Evolutionary conservation across 2,329 filamentous ascomycete species (phyloP).

Genomic region (Trichoderma afroharzianum): DNA sequence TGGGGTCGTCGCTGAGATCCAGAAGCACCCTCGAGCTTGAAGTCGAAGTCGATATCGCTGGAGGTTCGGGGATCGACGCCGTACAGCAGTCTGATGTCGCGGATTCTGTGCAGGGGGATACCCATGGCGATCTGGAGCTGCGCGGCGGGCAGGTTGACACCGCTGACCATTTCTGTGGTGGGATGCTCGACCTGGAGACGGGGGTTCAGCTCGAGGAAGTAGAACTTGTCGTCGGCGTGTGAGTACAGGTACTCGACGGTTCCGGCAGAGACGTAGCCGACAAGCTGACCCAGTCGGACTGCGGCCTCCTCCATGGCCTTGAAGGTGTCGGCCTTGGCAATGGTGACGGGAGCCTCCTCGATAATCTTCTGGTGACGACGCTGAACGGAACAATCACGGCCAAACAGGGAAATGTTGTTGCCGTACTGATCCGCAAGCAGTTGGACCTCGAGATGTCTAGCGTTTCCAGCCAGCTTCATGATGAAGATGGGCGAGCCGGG

Average conservation of each 20-base stretch:
- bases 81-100: conserved; percentile 93
- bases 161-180: conserved; percentile 98
- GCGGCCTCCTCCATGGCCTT: conserved; percentile 95
- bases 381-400: conserved; percentile 97
- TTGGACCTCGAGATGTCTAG: conserved; percentile 95
- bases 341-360: conserved; percentile 95
- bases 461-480: conserved; percentile 98
- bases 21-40: conserved; percentile 78
- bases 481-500: conserved; percentile 99
- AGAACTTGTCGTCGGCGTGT: conserved; percentile 96
- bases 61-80: conserved; percentile 86
- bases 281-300: conserved; percentile 86
- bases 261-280: conserved; percentile 97
- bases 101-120: conserved; percentile 89
- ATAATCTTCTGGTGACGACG: conserved; percentile 99
- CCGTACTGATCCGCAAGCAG: conserved; percentile 97
- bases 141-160: conserved; percentile 93
- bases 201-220: conserved; percentile 97
- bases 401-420: conserved; percentile 98
- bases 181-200: conserved; percentile 99
- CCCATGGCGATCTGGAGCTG: conserved; percentile 99
- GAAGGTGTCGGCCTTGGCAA: conserved; percentile 86
- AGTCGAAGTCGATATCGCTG: conserved; percentile 93
- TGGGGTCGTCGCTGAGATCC: conserved; percentile 84
- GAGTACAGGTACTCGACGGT: conserved; percentile 99